Percentiles rank a stretch among this genome's conserved stretches.
Evolutionary conservation across 2,329 filamentous ascomycete genomes (phyloP).

Genomic region (Leptographium lundbergii): DNA sequence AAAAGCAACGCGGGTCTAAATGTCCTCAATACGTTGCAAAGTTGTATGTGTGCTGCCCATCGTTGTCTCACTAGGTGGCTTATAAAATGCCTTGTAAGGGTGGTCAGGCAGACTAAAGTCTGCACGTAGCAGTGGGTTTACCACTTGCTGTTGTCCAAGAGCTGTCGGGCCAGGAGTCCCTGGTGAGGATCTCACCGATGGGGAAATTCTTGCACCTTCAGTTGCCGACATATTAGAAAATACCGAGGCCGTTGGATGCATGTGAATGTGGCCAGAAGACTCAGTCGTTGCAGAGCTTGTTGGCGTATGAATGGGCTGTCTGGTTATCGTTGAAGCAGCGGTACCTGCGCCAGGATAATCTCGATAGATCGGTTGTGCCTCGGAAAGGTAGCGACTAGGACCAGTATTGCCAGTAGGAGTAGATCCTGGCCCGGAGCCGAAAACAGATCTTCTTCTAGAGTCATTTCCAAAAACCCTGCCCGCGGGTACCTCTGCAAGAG

Average conservation of each 20-base stretch:
- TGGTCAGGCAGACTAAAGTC: conserved; percentile 70
- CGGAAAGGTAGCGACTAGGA: background rate
- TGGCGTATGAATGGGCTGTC: background rate
- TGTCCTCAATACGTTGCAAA: background rate
- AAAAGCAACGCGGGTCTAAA: no score
- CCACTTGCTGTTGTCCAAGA: conserved; percentile 21
- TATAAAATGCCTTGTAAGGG: conserved; percentile 71
- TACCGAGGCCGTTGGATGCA: background rate
- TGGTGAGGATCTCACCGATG: conserved; percentile 7
- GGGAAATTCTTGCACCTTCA: background rate
- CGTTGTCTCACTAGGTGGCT: conserved; percentile 44
- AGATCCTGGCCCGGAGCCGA: background rate
- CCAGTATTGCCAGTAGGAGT: background rate
- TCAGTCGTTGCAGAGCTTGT: background rate
- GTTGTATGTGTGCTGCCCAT: conserved; percentile 4
- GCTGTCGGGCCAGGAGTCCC: conserved; percentile 18
- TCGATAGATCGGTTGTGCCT: background rate
- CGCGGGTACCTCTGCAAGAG: background rate
- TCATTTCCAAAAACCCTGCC: background rate
- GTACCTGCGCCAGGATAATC: background rate
- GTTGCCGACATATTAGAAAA: background rate
- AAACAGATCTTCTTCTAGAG: background rate
- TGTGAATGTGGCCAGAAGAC: background rate
- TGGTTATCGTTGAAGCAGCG: background rate
- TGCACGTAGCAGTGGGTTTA: conserved; percentile 58